Evolutionary conservation across 2,329 filamentous ascomycete species (phyloP), one percentile per base, ranked within the genome.

Genomic region (Paraphoma sp.): DNA sequence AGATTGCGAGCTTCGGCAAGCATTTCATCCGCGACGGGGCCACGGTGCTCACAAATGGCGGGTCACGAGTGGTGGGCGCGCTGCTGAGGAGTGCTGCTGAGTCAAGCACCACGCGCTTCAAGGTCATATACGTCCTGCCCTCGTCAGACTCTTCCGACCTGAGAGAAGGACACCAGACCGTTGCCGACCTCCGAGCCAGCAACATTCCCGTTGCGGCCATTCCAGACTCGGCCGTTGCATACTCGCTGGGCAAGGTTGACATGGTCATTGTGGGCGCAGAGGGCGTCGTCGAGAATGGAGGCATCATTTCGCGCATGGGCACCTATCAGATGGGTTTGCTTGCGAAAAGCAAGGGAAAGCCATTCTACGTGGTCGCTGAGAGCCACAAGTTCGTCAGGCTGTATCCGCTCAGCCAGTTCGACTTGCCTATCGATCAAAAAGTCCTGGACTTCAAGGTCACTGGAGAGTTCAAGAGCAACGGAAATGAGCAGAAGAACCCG

Each of bases 361-460:
- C 90, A 0, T 92, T 98, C 67, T 97, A 96, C 71, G 93, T 97
- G 16, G 93, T 95, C 5, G 90, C 90, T 1, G 95, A 99, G 81
- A 96, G 91, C 69, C 95, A 99, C 82, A 99, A 99, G 80, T 97
- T 99, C 73, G 92, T 96, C 45, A 86, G 93, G 68, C 84, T 95
- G 53, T 95, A 93, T 69, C 92, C 94, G 1, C 80, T 95, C 18
- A 87, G 89, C 60, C 92, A 97, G 77, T 87, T 89, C 56, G 91
- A 95, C 71, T 80, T 96, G 56, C 91, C 91, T 0, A 87, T 96
- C 63, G 85, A 89, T 71, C 92, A 97, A 77, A 84, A 87, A 33
- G 84, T 96, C 12, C 82, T 95, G 56, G 86, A 91, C 47, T 96
- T 95, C 74, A 83, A 83, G 66, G 86, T 86, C 5, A 80, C 79